phyloP scores from a whole-genome alignment of 2,329 filamentous ascomycete species.

The Trichoderma semiorbis region DNA sequence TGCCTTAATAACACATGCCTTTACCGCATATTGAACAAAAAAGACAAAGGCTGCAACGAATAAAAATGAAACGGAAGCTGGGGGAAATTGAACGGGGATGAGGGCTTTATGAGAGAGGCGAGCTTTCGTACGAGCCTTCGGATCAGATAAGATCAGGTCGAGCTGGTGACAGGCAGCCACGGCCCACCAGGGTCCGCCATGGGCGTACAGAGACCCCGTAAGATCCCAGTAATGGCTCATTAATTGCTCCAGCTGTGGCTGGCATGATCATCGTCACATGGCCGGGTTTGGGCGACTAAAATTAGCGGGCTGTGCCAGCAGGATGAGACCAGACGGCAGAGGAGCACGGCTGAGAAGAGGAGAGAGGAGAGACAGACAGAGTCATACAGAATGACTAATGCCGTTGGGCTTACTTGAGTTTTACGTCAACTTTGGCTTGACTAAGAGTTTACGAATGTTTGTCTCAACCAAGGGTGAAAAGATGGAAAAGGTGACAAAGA shows the following conservation, averaged over 20 bases:
- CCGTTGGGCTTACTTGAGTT: background rate
- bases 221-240: background rate
- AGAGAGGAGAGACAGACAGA: constrained; percentile 27
- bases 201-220: background rate
- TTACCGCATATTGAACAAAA: background rate
- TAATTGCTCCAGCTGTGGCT: background rate
- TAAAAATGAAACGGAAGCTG: background rate
- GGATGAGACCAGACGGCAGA: constrained; percentile 3
- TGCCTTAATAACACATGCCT: background rate
- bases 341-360: background rate
- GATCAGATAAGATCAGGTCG: constrained; percentile 18
- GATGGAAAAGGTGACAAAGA: background rate
- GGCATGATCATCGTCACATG: constrained; percentile 18
- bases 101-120: constrained; percentile 10
- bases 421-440: background rate
- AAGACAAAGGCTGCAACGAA: background rate
- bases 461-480: background rate
- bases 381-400: background rate
- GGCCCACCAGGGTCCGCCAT: constrained; percentile 7
- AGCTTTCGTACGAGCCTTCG: constrained; percentile 3
- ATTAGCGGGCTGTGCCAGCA: constrained; percentile 8
- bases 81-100: background rate
- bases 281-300: constrained; percentile 11
- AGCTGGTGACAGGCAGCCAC: constrained; percentile 15
- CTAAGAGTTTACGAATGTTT: background rate